phyloP scores from a whole-genome alignment of 495 filamentous ascomycete genomes.

The Bathelium albidoporum region DNA sequence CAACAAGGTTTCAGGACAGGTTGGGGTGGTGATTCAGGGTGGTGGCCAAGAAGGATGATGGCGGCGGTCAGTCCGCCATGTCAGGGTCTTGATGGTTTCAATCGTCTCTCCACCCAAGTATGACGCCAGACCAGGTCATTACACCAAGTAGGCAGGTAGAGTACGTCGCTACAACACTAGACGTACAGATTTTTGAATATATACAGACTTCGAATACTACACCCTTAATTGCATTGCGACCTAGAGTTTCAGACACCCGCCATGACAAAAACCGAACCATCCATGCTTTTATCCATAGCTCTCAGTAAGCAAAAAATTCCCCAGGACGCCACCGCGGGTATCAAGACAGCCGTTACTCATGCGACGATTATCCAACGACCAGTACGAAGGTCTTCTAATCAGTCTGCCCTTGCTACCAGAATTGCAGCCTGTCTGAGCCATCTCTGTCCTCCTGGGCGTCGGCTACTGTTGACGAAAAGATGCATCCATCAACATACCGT shows the following conservation, averaged over 20 bases:
- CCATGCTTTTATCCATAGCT: not conserved
- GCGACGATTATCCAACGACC: not conserved
- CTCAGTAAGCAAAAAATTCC: not conserved
- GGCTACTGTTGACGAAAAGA: conserved; percentile 6
- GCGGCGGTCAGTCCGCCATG: not conserved
- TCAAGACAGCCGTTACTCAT: not conserved
- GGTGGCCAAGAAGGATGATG: not conserved
- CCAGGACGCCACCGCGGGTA: not conserved
- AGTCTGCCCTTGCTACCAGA: not conserved
- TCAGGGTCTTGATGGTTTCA: not conserved
- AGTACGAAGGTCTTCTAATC: not conserved
- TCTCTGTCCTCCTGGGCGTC: not conserved
- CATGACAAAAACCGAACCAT: not conserved
- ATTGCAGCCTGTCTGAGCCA: not conserved
- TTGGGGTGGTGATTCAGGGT: not conserved
- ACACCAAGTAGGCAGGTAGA: not conserved
- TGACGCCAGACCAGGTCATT: not conserved
- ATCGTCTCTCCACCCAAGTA: not conserved
- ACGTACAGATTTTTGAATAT: too few species aligned
- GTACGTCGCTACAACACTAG: too few species aligned
- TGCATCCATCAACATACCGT: conserved; percentile 16
- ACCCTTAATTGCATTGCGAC: not conserved
- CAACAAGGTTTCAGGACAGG: not conserved
- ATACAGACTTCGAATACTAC: not conserved
- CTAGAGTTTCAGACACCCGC: not conserved